Conservation (phyloP, 192 early-diverging fungal genomes). For the Backusella liffmaniae region DNA sequence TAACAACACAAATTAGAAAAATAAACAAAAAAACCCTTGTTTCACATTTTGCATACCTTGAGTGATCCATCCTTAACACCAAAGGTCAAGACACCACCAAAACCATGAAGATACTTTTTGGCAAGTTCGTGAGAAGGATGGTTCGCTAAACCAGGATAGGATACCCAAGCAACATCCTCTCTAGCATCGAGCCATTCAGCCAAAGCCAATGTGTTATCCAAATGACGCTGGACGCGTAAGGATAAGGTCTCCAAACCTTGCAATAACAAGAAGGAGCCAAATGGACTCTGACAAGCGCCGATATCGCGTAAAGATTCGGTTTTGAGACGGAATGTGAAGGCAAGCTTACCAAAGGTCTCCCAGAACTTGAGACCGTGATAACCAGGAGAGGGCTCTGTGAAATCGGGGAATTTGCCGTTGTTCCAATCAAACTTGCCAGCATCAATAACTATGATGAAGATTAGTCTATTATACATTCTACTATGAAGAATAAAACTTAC, state of each 20-base stretch:
- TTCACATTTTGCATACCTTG: background rate
- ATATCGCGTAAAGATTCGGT: conserved; percentile 86
- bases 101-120: conserved; percentile 82
- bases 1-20: background rate
- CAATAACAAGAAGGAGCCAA: conserved; percentile 82
- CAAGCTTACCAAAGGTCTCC: conserved; percentile 81
- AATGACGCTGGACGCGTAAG: conserved; percentile 84
- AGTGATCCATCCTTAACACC: conserved; percentile 52
- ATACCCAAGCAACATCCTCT: conserved; percentile 81
- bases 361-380: conserved; percentile 89
- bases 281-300: conserved; percentile 83
- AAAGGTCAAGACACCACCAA: conserved; percentile 85
- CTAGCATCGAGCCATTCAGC: conserved; percentile 77
- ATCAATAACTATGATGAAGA: conserved; percentile 62
- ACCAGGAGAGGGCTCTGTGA: conserved; percentile 80
- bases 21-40: background rate
- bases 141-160: conserved; percentile 79
- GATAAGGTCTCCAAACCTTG: conserved; percentile 93
- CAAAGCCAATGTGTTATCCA: conserved; percentile 74
- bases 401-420: conserved; percentile 84
- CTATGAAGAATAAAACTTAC: background rate
- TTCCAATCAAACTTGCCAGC: conserved; percentile 86
- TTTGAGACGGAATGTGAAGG: conserved; percentile 76
- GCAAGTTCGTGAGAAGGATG: conserved; percentile 81
- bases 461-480: background rate